Evolutionary conservation across 2,329 filamentous ascomycete species (phyloP).

Genomic region (Cordyceps militaris): DNA sequence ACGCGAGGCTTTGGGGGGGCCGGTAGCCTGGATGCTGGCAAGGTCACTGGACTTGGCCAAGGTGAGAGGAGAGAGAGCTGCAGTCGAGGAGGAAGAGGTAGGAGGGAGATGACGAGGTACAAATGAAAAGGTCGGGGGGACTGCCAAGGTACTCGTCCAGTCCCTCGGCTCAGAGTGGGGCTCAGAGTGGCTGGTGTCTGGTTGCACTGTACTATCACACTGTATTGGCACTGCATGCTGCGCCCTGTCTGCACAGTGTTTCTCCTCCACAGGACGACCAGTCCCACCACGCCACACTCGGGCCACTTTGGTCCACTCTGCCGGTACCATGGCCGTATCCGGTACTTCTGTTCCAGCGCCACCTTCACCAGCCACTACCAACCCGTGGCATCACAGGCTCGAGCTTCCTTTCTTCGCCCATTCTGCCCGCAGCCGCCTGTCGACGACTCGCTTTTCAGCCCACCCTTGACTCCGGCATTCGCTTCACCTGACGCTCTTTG

Average conservation of each 20-base stretch:
- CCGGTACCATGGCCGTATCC: conserved; percentile 7
- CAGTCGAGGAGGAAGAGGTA: neutral
- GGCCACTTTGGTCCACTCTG: neutral
- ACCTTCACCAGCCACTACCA: neutral
- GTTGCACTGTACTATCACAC: neutral
- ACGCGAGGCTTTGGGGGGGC: conserved; percentile 21
- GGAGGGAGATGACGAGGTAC: neutral
- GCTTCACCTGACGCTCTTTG: neutral
- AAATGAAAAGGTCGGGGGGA: conserved; percentile 1
- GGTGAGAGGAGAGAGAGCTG: neutral
- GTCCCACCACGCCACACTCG: neutral
- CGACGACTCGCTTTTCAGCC: neutral
- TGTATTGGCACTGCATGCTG: neutral
- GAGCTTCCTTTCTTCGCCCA: neutral
- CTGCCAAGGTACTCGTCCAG: conserved; percentile 3
- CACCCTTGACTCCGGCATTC: neutral
- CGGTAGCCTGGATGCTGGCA: conserved; percentile 10
- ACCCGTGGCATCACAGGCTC: neutral
- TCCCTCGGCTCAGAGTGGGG: neutral
- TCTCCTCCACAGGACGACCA: neutral
- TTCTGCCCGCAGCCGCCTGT: neutral
- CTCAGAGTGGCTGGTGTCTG: neutral
- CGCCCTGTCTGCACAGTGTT: neutral
- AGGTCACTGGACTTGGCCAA: conserved; percentile 8
- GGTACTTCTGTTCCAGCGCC: neutral